These are phyloP conservation scores for Fusarium protoensiforme DNA, from an alignment of 2,329 filamentous ascomycete species.

Conservation along the genomic window DNA sequence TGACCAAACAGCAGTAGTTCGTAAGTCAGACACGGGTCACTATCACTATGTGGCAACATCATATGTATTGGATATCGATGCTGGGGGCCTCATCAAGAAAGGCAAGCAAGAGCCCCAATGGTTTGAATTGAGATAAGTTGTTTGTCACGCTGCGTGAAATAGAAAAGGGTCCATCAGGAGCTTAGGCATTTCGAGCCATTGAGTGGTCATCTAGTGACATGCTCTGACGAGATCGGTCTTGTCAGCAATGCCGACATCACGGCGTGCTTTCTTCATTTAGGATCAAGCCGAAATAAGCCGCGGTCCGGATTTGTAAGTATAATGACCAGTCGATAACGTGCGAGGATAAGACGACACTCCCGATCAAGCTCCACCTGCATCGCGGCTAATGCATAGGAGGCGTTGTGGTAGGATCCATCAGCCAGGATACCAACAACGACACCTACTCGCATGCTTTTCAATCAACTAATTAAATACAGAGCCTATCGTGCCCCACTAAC, in stretches of 20 bases:
- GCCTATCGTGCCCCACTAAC: no score
- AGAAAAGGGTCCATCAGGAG: no score
- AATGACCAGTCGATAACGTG: background rate
- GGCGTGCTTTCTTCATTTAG: background rate
- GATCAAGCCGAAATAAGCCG: background rate
- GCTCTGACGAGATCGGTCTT: background rate
- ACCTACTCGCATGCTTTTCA: conserved; percentile 15
- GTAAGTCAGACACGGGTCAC: no score
- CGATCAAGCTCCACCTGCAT: conserved; percentile 13
- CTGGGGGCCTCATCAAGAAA: no score
- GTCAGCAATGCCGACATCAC: background rate
- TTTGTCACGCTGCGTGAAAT: no score
- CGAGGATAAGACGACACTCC: conserved; percentile 6
- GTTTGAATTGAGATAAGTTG: no score
- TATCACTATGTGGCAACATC: no score
- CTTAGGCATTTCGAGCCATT: no score
- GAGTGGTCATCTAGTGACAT: background rate
- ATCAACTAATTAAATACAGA: no score
- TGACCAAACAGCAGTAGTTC: no score
- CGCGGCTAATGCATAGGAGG: conserved; percentile 17
- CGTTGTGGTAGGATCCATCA: conserved; percentile 21
- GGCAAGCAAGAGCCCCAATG: no score
- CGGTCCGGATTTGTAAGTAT: background rate
- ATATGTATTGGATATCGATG: no score
- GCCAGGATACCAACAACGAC: conserved; percentile 7